phyloP scores from a whole-genome alignment of 1,284 basidiomycete species.

The Puccinia triticina region DNA sequence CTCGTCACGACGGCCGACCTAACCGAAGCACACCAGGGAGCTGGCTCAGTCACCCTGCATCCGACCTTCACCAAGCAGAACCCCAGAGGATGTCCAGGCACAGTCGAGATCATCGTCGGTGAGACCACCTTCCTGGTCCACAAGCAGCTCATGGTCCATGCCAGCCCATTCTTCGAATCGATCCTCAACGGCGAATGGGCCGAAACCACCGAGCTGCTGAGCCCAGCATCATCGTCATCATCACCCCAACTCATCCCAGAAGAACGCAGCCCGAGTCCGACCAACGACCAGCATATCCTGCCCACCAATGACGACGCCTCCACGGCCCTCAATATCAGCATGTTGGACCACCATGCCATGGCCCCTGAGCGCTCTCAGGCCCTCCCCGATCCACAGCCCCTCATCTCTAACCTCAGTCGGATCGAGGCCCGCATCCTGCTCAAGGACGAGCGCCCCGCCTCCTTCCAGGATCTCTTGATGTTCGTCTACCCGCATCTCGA shows the following conservation, averaged over 20 bases:
- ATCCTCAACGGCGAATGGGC: conserved; percentile 68
- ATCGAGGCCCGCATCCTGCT: conserved; percentile 47
- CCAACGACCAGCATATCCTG: background rate
- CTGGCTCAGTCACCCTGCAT: conserved; percentile 33
- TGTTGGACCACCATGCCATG: background rate
- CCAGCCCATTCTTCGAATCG: conserved; percentile 82
- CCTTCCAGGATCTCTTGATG: conserved; percentile 82
- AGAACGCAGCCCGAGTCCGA: background rate
- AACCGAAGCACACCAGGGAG: background rate
- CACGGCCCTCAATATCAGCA: background rate
- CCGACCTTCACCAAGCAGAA: conserved; percentile 22
- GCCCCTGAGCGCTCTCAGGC: background rate
- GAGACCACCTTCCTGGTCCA: conserved; percentile 61
- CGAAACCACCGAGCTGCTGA: conserved; percentile 53
- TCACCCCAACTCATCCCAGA: background rate
- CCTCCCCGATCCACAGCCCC: background rate
- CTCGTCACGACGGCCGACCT: background rate
- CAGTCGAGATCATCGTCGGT: conserved; percentile 46
- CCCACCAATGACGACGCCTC: background rate
- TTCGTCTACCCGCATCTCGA: conserved; percentile 73
- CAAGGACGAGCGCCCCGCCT: conserved; percentile 64
- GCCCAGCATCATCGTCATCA: no score
- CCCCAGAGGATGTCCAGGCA: conserved; percentile 37
- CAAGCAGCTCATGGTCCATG: conserved; percentile 79
- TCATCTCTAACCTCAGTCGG: background rate